phyloP scores from a whole-genome alignment of 1,139 yeast species.

The Cylindricascospora bacillispora region DNA sequence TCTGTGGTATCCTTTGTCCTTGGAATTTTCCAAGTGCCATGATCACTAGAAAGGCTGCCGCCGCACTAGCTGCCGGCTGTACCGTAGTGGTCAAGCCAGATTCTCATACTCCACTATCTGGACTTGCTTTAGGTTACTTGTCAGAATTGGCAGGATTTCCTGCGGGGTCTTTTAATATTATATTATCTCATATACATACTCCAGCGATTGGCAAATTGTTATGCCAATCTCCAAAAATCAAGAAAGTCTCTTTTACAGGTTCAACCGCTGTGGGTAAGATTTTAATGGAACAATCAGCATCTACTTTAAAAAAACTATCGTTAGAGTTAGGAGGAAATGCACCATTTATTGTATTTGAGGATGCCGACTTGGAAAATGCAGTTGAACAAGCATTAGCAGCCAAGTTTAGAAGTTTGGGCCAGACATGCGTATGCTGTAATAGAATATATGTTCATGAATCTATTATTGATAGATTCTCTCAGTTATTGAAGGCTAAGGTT shows the following conservation, averaged over 20 bases:
- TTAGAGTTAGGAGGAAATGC: constrained; percentile 93
- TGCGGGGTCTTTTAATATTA: constrained; percentile 65
- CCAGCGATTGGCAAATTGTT: constrained; percentile 51
- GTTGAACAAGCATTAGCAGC: constrained; percentile 58
- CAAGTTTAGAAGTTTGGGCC: constrained; percentile 66
- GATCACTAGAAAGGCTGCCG: constrained; percentile 86
- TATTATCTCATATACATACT: constrained; percentile 44
- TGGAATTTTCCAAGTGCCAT: constrained; percentile 96
- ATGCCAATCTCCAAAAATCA: constrained; percentile 55
- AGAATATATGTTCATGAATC: constrained; percentile 53
- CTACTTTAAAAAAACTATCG: constrained; percentile 70
- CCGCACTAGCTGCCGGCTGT: constrained; percentile 90
- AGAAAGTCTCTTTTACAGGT: constrained; percentile 82
- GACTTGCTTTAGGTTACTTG: constrained; percentile 65
- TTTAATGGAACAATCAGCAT: constrained; percentile 63
- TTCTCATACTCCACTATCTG: constrained; percentile 76
- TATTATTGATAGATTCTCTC: constrained; percentile 48
- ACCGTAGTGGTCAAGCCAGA: constrained; percentile 87
- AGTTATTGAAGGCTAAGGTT: constrained; percentile 41
- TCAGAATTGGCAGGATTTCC: constrained; percentile 78
- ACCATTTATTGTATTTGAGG: constrained; percentile 78
- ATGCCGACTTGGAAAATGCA: constrained; percentile 67
- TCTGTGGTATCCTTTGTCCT: constrained; percentile 83
- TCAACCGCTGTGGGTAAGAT: constrained; percentile 76
- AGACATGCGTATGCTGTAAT: constrained; percentile 77